A percentile compares a stretch with the other conserved stretches of the same genome.
Evolutionary conservation across 176 grass and related monocot genomes (phyloP).

Genomic region (Musa schizocarpa): DNA sequence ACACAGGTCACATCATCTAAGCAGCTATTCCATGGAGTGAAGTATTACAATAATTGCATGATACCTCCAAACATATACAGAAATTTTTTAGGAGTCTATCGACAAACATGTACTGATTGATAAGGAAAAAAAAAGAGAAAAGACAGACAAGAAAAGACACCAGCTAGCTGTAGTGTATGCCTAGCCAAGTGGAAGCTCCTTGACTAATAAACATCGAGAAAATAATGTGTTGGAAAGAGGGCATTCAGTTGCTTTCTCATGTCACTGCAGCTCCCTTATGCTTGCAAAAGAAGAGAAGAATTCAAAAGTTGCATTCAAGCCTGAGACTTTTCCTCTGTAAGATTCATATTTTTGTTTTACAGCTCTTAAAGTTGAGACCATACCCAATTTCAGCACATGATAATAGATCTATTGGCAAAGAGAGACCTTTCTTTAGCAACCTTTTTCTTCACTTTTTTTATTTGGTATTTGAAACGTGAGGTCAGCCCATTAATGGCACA

Average conservation of each 20-base stretch:
- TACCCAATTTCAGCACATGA: not conserved
- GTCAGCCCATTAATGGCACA: not conserved
- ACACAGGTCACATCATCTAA: no score
- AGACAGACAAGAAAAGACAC: not conserved
- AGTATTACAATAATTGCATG: no score
- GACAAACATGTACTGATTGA: no score
- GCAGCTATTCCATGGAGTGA: no score
- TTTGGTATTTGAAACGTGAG: conserved; percentile 4
- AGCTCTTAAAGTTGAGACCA: not conserved
- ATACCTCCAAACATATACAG: no score
- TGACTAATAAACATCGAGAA: not conserved
- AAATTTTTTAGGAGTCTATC: no score
- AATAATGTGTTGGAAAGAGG: not conserved
- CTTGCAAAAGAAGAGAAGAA: not conserved
- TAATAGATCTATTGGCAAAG: not conserved
- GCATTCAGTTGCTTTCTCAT: not conserved
- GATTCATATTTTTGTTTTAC: not conserved
- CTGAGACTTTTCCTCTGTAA: not conserved
- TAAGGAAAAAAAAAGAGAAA: not conserved
- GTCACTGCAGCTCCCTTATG: not conserved
- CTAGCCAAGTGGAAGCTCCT: not conserved
- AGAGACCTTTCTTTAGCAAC: not conserved
- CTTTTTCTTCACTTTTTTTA: not conserved
- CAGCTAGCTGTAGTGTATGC: not conserved
- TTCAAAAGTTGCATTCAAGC: not conserved